These are phyloP conservation scores for Pyrus bretschneideri DNA, from an alignment of 306 rosid species.

Conservation along the genomic window DNA sequence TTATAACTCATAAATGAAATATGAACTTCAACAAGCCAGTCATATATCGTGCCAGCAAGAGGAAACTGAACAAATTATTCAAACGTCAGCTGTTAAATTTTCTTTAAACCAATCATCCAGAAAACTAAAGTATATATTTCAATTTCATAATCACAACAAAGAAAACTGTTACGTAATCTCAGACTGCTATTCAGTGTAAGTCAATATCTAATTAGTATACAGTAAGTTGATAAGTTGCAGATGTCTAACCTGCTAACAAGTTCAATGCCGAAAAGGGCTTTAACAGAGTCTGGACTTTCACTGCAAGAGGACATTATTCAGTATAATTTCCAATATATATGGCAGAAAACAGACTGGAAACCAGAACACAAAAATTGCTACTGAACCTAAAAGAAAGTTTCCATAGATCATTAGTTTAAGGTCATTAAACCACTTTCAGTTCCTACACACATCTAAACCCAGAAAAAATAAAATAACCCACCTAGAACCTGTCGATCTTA, in stretches of 20 bases:
- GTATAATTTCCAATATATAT: not conserved
- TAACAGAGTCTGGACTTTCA: conserved; percentile 66
- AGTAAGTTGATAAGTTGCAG: not conserved
- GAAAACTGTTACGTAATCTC: not conserved
- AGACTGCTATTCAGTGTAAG: not conserved
- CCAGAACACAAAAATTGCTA: not conserved
- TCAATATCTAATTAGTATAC: not conserved
- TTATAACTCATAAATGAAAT: not conserved
- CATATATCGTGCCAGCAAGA: not conserved
- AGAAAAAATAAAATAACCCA: conserved; percentile 14
- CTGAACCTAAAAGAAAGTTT: not conserved
- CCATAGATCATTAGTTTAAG: not conserved
- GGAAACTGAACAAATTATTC: not conserved
- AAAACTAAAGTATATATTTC: not conserved
- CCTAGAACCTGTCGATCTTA: conserved; percentile 72
- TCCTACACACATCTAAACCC: conserved; percentile 2
- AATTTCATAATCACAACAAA: not conserved
- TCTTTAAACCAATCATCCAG: not conserved
- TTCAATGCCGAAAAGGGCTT: conserved; percentile 77
- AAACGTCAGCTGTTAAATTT: not conserved
- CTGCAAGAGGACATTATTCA: conserved; percentile 40
- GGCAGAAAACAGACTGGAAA: not conserved
- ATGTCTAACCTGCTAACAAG: conserved; percentile 73
- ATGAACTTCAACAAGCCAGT: not conserved
- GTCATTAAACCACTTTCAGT: not conserved